Base-by-base conservation (phyloP, 352 stramenopile genomes). In the Globisporangium recalcitrans region DNA sequence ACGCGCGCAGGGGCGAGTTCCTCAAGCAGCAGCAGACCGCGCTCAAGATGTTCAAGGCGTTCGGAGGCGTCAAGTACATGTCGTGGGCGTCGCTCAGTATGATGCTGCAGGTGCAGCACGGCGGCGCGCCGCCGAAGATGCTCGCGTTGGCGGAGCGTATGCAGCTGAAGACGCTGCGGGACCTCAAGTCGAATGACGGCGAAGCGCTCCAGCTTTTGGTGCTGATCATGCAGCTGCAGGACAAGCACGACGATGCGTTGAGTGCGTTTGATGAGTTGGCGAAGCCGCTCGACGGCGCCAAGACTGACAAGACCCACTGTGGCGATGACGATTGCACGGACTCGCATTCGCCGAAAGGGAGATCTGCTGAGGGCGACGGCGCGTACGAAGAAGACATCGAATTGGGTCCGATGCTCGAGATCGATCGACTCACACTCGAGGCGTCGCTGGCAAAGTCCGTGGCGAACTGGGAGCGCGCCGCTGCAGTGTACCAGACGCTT, bases 11-110 rank as follows among this genome's bases (percentile, higher is more conserved):
- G 34, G 73, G 81, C 4, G 78, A 77, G 52, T 90, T 90, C 54
- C 78, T 92, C 61, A 91, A 95, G 74, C 85, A 95, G 67, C 85
- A 95, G 72, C 85, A 95, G 62, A 92, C 84, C 16, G 85, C 83
- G 58, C 77, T 93, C 61, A 93, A 93, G 65, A 90, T 95, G 80
- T 91, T 86, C 67, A 91, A 91, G 67, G 67, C 77, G 1, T 93
- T 93, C 53, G 68, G 64, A 29, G 87, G 78, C 27, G 66, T 80
- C 34, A 90, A 89, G 66, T 91, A 90, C 70, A 73, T 95, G 51
- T 90, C 82, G 69, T 95, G 85, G 83, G 85, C 83, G 9, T 78
- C 79, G 47, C 61, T 91, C 55, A 88, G 82, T 59, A 93, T 95
- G 84, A 78, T 92, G 68, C 64, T 95, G 60, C 84, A 93, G 70